Evolutionary conservation across 106 monocot species (phyloP).

Genomic region (Agapanthus africanus): DNA sequence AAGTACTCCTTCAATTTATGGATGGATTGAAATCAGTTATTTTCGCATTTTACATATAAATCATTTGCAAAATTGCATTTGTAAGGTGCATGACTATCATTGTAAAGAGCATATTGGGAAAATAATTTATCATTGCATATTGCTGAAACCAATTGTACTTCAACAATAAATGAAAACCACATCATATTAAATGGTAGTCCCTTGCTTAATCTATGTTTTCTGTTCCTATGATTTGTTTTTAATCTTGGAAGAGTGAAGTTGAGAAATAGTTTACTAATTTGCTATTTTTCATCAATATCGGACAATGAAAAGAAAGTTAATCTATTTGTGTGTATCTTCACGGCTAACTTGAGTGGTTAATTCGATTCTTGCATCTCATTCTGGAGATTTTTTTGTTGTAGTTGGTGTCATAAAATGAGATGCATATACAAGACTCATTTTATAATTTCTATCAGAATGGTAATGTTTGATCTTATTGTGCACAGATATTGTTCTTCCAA

Average conservation of each 20-base stretch:
- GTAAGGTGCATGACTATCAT: neutral
- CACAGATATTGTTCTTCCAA: slow-evolving; percentile 80
- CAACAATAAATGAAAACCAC: neutral
- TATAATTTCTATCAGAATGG: too few species aligned
- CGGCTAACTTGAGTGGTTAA: neutral
- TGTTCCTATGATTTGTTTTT: neutral
- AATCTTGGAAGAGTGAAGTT: neutral
- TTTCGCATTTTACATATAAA: neutral
- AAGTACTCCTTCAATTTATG: slow-evolving; percentile 24
- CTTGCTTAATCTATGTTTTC: neutral
- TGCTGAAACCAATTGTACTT: neutral
- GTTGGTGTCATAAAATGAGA: too few species aligned
- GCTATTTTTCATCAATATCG: too few species aligned
- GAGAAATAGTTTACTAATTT: neutral
- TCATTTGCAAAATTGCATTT: neutral
- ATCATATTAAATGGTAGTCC: neutral
- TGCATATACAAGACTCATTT: too few species aligned
- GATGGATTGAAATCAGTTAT: neutral
- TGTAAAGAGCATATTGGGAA: neutral
- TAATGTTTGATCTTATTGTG: too few species aligned
- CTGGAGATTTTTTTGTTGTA: too few species aligned
- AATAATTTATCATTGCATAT: neutral
- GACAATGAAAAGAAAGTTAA: too few species aligned
- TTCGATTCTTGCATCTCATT: too few species aligned
- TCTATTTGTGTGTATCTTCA: neutral